Percentiles rank a stretch among this genome's conserved stretches.
phyloP scores from a whole-genome alignment of 768 basidiomycete genomes.

The Hydnomerulius pinastri region DNA sequence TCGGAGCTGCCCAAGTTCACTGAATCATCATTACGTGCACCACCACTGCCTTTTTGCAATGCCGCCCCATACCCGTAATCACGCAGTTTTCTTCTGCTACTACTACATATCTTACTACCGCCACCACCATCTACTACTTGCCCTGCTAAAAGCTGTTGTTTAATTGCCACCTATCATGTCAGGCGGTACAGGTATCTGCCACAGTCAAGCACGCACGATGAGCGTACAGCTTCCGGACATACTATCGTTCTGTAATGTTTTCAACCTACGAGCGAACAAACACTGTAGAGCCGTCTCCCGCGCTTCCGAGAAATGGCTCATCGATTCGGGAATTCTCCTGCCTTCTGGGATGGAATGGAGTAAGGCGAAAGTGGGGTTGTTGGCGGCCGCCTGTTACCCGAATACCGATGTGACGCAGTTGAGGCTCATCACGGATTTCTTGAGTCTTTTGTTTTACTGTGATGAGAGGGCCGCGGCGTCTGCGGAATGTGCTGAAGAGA shows the following conservation, averaged over 20 bases:
- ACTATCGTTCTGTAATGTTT: constrained; percentile 21
- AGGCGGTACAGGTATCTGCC: background rate
- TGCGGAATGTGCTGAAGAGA: constrained; percentile 13
- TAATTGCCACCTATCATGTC: background rate
- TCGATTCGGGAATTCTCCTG: constrained; percentile 21
- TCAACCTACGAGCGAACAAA: constrained; percentile 29
- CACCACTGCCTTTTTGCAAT: too few species aligned
- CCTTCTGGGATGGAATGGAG: constrained; percentile 24
- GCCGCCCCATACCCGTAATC: too few species aligned
- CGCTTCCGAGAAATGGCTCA: constrained; percentile 32
- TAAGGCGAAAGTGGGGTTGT: constrained; percentile 46
- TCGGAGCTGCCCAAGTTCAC: constrained; percentile 21
- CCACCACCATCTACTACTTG: background rate
- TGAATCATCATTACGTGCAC: constrained; percentile 20
- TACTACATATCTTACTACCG: constrained; percentile 10
- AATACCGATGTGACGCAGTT: constrained; percentile 59
- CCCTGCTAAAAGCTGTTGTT: background rate
- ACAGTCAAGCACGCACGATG: constrained; percentile 5
- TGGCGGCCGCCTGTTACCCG: constrained; percentile 62
- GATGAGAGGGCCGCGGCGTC: constrained; percentile 30
- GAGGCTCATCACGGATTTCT: constrained; percentile 50
- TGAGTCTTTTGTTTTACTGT: constrained; percentile 43
- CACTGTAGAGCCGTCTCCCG: constrained; percentile 30
- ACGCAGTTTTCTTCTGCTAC: too few species aligned
- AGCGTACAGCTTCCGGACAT: constrained; percentile 35